Conservation (phyloP, 441 rosid genomes). For the Kokia cookei region DNA sequence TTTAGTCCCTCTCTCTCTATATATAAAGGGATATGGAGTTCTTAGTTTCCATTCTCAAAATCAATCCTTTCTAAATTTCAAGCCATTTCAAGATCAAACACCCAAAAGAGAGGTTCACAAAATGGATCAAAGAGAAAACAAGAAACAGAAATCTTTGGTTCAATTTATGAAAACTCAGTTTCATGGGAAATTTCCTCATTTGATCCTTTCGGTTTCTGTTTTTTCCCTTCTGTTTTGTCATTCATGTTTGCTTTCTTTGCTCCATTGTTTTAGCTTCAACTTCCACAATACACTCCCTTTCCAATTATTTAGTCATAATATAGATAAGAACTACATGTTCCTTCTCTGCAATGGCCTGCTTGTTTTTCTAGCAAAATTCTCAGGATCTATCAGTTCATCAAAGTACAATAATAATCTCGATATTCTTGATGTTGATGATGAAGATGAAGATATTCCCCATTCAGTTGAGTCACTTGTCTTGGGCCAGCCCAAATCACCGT, state of each 20-base stretch:
- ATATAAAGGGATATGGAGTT: not conserved
- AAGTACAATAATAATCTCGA: not conserved
- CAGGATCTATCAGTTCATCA: slow-evolving; percentile 27
- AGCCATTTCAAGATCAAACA: not conserved
- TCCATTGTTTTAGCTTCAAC: slow-evolving; percentile 28
- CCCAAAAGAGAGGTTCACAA: not conserved
- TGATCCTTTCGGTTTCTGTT: slow-evolving; percentile 49
- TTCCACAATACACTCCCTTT: slow-evolving; percentile 32
- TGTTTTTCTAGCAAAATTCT: slow-evolving; percentile 44
- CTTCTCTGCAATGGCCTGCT: slow-evolving; percentile 58
- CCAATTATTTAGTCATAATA: slow-evolving; percentile 38
- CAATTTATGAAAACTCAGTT: slow-evolving; percentile 28
- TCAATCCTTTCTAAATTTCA: not conserved
- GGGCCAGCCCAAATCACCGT: not conserved
- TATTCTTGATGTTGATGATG: slow-evolving; percentile 3
- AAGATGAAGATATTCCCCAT: slow-evolving; percentile 4
- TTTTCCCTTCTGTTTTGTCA: slow-evolving; percentile 40
- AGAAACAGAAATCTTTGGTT: slow-evolving; percentile 18
- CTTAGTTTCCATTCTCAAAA: not conserved
- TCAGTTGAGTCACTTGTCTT: not conserved
- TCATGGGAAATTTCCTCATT: slow-evolving; percentile 32
- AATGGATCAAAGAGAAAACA: slow-evolving; percentile 24
- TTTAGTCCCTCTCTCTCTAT: not conserved
- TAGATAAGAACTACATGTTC: slow-evolving; percentile 52
- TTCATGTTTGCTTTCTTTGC: slow-evolving; percentile 20